phyloP scores from a whole-genome alignment of 306 rosid species.

The Dalbergia oliveri region DNA sequence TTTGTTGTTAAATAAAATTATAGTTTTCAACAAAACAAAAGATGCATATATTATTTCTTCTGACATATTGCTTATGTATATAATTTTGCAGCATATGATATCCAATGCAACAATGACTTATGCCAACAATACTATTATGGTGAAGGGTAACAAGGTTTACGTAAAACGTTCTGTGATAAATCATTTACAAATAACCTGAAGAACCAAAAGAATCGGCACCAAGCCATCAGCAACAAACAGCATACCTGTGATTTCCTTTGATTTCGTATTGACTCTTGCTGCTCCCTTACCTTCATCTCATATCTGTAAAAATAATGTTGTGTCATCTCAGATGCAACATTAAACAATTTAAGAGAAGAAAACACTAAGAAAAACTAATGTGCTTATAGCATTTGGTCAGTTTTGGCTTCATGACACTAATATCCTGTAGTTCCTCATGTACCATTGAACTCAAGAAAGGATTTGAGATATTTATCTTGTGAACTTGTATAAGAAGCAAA shows the following conservation, averaged over 20 bases:
- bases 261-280: conserved; percentile 84
- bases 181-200: neutral
- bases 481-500: conserved; percentile 26
- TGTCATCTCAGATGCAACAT: conserved; percentile 42
- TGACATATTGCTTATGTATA: neutral
- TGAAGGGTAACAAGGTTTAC: conserved; percentile 8
- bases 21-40: conserved; percentile 22
- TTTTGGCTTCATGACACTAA: conserved; percentile 36
- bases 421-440: conserved; percentile 39
- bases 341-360: conserved; percentile 44
- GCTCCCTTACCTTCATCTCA: conserved; percentile 93
- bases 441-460: conserved; percentile 35
- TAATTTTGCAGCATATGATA: conserved; percentile 31
- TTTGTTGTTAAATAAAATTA: conserved; percentile 12
- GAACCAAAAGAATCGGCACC: conserved; percentile 26
- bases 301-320: conserved; percentile 64
- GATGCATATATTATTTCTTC: conserved; percentile 15
- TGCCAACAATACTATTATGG: conserved; percentile 13
- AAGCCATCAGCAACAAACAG: conserved; percentile 31
- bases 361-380: conserved; percentile 16
- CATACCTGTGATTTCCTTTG: conserved; percentile 84
- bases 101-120: neutral
- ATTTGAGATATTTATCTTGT: conserved; percentile 34
- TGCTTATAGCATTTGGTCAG: conserved; percentile 31
- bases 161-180: neutral